Conservation (phyloP, 176 grass and related monocot genomes). For the Phyllostachys edulis region DNA sequence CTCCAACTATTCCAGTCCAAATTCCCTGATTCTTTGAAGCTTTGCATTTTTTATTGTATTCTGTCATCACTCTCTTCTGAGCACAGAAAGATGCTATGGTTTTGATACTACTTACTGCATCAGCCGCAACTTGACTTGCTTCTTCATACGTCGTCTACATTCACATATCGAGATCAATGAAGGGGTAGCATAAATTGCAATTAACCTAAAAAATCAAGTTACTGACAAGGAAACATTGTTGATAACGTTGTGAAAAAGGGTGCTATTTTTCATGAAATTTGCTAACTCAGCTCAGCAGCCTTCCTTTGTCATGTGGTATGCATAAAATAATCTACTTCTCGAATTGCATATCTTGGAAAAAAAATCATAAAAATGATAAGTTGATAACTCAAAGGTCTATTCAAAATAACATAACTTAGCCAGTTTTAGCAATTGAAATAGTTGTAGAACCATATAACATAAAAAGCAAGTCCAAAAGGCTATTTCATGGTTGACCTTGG, state of each 20-base stretch:
- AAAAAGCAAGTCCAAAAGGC: not conserved
- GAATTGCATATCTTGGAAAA: not conserved
- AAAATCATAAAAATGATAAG: not conserved
- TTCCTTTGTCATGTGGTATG: not conserved
- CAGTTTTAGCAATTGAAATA: not conserved
- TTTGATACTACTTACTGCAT: conserved; percentile 50
- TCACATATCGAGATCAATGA: not conserved
- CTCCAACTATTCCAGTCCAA: conserved; percentile 47
- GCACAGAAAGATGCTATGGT: conserved; percentile 69
- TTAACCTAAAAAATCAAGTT: too few relatives aligned
- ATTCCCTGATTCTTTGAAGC: conserved; percentile 41
- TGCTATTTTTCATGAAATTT: not conserved
- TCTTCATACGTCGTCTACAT: conserved; percentile 60
- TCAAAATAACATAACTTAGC: not conserved
- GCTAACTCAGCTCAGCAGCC: not conserved
- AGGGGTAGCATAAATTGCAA: not conserved
- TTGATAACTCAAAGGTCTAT: not conserved
- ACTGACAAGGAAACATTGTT: not conserved
- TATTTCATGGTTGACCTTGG: not conserved
- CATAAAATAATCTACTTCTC: not conserved
- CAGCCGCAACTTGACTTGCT: conserved; percentile 75
- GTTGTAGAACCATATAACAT: not conserved
- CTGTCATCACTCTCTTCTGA: conserved; percentile 45
- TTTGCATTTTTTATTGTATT: conserved; percentile 30
- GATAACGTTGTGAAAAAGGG: not conserved